Conservation (phyloP, 805 yeast species). For the Starmera dryadoides region DNA sequence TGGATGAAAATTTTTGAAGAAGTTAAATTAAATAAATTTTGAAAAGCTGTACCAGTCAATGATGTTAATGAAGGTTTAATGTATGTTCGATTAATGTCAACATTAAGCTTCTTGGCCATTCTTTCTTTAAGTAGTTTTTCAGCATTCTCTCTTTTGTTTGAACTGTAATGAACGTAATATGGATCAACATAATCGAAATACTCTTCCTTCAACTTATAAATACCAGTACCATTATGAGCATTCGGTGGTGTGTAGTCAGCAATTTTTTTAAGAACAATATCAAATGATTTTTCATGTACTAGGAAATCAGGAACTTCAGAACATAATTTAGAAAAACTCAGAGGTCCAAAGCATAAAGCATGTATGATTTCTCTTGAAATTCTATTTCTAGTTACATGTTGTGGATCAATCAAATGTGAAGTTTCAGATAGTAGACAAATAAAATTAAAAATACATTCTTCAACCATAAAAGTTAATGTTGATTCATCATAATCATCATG, state of each 20-base stretch:
- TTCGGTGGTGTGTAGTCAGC: conserved; percentile 60
- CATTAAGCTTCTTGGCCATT: conserved; percentile 30
- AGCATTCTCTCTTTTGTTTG: conserved; percentile 82
- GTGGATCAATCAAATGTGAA: conserved; percentile 43
- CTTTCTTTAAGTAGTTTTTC: conserved; percentile 52
- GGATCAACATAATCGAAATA: conserved; percentile 61
- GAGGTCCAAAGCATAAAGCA: conserved; percentile 66
- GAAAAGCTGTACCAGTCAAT: conserved; percentile 32
- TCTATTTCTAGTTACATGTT: conserved; percentile 40
- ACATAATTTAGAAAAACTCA: conserved; percentile 64
- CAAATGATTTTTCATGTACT: conserved; percentile 67
- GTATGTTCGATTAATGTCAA: conserved; percentile 40
- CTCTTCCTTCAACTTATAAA: conserved; percentile 59
- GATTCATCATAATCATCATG: conserved; percentile 36
- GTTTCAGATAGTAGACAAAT: conserved; percentile 66
- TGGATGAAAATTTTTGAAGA: conserved; percentile 44
- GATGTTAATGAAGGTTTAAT: conserved; percentile 44
- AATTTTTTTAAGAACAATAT: conserved; percentile 43
- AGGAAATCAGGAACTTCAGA: conserved; percentile 71
- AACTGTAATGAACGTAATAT: conserved; percentile 66
- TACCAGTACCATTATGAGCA: conserved; percentile 50
- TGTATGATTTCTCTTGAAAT: conserved; percentile 74
- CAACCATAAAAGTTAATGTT: conserved; percentile 57
- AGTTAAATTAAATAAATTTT: conserved; percentile 42
- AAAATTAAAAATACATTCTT: conserved; percentile 67